Conservation (phyloP, 2,329 filamentous ascomycete genomes). For the Phoma sp. region DNA sequence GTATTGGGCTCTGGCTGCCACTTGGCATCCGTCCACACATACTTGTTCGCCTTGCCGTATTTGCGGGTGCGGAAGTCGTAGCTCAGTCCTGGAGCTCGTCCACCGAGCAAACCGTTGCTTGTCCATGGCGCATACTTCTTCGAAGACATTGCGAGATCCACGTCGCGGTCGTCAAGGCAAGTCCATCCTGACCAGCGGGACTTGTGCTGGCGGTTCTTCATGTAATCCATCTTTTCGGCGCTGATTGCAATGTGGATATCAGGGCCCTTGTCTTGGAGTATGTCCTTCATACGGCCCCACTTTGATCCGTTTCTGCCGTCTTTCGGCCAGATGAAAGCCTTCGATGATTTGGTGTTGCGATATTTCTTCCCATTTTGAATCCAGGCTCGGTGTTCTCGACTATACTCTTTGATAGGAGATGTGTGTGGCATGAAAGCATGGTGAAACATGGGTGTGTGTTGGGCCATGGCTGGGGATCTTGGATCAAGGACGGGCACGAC, state of each 20-base stretch:
- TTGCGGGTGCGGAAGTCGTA: conserved; percentile 49
- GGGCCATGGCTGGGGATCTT: not conserved
- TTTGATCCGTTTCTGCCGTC: conserved; percentile 50
- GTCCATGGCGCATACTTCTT: conserved; percentile 27
- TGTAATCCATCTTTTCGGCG: conserved; percentile 47
- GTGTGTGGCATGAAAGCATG: conserved; percentile 16
- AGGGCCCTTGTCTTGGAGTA: conserved; percentile 50
- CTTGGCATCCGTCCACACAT: conserved; percentile 42
- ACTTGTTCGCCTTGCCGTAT: conserved; percentile 32
- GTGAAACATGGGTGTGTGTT: conserved; percentile 4
- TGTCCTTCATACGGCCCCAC: conserved; percentile 52
- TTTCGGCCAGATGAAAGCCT: conserved; percentile 54
- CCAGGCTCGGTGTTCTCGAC: conserved; percentile 30
- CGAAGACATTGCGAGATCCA: conserved; percentile 19
- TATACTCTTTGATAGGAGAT: conserved; percentile 31
- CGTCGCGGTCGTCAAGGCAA: conserved; percentile 32
- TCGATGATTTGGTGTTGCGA: conserved; percentile 38
- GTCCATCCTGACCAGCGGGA: conserved; percentile 48
- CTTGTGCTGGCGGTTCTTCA: conserved; percentile 46
- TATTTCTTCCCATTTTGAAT: conserved; percentile 30
- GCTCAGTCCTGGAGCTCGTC: conserved; percentile 23
- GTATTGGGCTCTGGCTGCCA: conserved; percentile 37
- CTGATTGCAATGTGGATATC: conserved; percentile 54
- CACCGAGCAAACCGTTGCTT: conserved; percentile 18
- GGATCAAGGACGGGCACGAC: not conserved